Base-by-base conservation (phyloP, 257 asterid species). In the Echites panduratus region DNA sequence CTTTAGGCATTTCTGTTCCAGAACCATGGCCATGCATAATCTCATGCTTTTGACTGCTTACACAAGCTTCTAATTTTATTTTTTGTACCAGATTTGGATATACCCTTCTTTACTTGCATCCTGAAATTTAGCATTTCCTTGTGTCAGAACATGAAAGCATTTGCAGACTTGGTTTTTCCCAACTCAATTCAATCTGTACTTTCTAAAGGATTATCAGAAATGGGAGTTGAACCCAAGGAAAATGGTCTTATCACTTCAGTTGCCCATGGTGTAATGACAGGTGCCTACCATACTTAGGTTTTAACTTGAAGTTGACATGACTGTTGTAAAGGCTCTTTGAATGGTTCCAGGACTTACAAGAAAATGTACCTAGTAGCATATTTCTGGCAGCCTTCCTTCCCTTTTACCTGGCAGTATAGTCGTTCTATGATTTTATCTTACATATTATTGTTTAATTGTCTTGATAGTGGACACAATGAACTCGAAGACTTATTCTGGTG, bases 181-280 rank as follows among this genome's bases (percentile, higher is more conserved):
- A 81, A 90, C 88, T 79, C 92, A 1, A 73, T 79, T 73, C 84
- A 73, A 47, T 89, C 95, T 24, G 86, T 88, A 64, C 82, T 85
- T 67, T 80, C 91, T 26, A 83, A 91, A 81, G 96, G 81, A 81
- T 76, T 87, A 29, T 9, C 61, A 32, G 58, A 72, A n/a, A n/a
- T n/a, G 53, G 77, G 65, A 73, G 83, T 70, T 73, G 88, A 86
- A 80, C 72, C 86, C 20, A 52, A 49, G 50, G 89, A 74, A 61
- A 73, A 76, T 53, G 99, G 95, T 63, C 79, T 89, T 80, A 86
- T 94, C 64, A 85, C 99, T 79, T 87, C 97, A 78, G 84, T 79
- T 64, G 85, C 96, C 13, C 97, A 87, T 4, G 98, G 99, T 74
- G 82, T 85, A 56, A 85, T 91, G 95, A 62, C 89, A 79, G 98